phyloP scores from a whole-genome alignment of 2,329 filamentous ascomycete species.

The Neonectria coccinea region DNA sequence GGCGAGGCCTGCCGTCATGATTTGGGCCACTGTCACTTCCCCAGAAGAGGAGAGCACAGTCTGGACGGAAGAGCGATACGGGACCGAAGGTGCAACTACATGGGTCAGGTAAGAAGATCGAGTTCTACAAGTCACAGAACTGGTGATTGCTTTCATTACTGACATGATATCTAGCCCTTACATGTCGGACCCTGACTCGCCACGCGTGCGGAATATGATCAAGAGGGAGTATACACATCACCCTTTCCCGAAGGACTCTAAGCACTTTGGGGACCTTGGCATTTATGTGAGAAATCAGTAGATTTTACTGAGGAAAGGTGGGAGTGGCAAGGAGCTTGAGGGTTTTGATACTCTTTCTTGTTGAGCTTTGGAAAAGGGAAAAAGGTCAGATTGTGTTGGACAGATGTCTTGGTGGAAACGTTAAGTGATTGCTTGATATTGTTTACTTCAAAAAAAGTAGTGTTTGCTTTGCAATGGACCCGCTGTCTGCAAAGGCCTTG shows the following conservation, averaged over 20 bases:
- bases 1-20: not conserved
- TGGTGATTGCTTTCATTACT: not conserved
- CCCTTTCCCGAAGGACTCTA: not conserved
- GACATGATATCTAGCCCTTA: not conserved
- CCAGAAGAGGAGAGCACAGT: not conserved
- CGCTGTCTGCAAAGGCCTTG: not conserved
- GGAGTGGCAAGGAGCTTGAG: not conserved
- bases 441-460: not conserved
- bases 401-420: too few species aligned
- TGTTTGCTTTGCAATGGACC: not conserved
- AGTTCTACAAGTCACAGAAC: not conserved
- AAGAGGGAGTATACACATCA: not conserved
- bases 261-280: not conserved
- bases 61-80: not conserved
- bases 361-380: not conserved
- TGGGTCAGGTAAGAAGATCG: not conserved
- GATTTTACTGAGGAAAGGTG: too few species aligned
- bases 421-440: not conserved
- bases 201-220: not conserved
- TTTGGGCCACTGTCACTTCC: not conserved
- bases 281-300: constrained; percentile 1
- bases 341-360: not conserved
- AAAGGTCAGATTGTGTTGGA: too few species aligned
- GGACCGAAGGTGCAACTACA: not conserved
- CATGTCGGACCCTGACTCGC: not conserved